Conservation (phyloP, 768 basidiomycete species). For the Dentipellis sp. region DNA sequence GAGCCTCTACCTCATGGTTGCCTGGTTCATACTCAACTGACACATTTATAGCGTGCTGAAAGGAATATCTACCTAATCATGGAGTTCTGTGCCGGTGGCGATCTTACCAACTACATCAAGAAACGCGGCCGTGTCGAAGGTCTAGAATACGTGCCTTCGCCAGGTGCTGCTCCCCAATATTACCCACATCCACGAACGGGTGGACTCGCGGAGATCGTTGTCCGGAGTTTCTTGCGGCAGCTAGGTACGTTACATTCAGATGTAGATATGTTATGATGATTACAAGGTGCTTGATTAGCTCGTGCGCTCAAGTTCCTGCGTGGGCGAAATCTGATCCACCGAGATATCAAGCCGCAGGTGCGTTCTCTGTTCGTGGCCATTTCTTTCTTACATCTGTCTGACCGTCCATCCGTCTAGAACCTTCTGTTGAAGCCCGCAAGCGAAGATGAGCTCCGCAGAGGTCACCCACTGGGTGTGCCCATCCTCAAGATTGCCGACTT, state of each 20-base stretch:
- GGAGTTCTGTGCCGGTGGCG: slow-evolving; percentile 95
- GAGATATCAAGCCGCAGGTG: slow-evolving; percentile 91
- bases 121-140: slow-evolving; percentile 90
- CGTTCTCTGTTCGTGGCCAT: background rate
- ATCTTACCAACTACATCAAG: slow-evolving; percentile 95
- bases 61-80: slow-evolving; percentile 89
- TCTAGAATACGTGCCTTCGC: slow-evolving; percentile 68
- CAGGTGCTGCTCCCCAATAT: slow-evolving; percentile 65
- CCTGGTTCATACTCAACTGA: background rate
- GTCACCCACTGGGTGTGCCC: slow-evolving; percentile 88
- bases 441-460: slow-evolving; percentile 68
- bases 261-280: background rate
- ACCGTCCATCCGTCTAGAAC: slow-evolving; percentile 34
- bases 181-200: slow-evolving; percentile 90
- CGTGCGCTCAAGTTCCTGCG: slow-evolving; percentile 91
- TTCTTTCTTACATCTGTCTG: background rate
- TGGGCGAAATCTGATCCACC: slow-evolving; percentile 82
- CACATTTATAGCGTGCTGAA: slow-evolving; percentile 48
- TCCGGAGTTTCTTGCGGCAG: slow-evolving; percentile 88
- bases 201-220: slow-evolving; percentile 83
- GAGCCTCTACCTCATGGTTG: too few relatives aligned
- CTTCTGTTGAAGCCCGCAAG: slow-evolving; percentile 80
- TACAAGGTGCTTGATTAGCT: slow-evolving; percentile 35
- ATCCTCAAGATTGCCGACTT: slow-evolving; percentile 97
- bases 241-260: slow-evolving; percentile 44